Evolutionary conservation across 2,329 filamentous ascomycete species (phyloP), one percentile per base, ranked within the genome.

Genomic region (Pseudocercospora fijiensis): DNA sequence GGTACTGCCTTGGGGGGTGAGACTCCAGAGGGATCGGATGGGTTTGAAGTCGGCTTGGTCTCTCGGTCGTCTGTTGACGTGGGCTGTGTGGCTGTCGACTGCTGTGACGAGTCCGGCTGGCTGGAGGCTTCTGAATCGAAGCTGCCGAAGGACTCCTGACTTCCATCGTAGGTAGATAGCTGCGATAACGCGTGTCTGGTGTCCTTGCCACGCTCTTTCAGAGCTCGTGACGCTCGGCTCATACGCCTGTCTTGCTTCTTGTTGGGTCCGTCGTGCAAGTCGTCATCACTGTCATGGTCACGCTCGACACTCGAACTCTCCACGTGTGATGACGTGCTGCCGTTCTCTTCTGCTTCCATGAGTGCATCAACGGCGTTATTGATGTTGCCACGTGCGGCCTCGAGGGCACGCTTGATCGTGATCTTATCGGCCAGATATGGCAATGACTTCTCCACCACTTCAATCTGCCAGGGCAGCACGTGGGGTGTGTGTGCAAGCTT

Each of bases 391-490:
- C 81, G 82, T 61, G 79, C 81, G 67, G 82, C 79, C 69, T 83
- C 78, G 30, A 87, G 77, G 64, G 81, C 79, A 66, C 81, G 79
- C 56, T 82, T 80, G 64, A 86, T 83, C 24, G 79, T 80, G 27
- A 77, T 78, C 45, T 81, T 80, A 68, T 84, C 81, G 47, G 80
- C 78, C 58, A 80, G 77, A 60, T 80, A 82, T 20, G 83, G 83
- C 9, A 86, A 74, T 3, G 81, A 81, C 67, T 80, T 80, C 58
- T 79, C 75, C 7, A 86, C 83, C 5, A 79, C 77, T 41, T 83
- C 80, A 57, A 86, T 82, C 77, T 84, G 84, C 84, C 83, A 86
- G 1, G 82, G 81, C 57, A 79, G 76, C 27, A 83, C 79, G 57
- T 80, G 74, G 27, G 78, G 78, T 72, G 69, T 73, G 51, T 75